Evolutionary conservation across 192 early-diverging fungal species (phyloP).

Genomic region (Coemansia sp.): DNA sequence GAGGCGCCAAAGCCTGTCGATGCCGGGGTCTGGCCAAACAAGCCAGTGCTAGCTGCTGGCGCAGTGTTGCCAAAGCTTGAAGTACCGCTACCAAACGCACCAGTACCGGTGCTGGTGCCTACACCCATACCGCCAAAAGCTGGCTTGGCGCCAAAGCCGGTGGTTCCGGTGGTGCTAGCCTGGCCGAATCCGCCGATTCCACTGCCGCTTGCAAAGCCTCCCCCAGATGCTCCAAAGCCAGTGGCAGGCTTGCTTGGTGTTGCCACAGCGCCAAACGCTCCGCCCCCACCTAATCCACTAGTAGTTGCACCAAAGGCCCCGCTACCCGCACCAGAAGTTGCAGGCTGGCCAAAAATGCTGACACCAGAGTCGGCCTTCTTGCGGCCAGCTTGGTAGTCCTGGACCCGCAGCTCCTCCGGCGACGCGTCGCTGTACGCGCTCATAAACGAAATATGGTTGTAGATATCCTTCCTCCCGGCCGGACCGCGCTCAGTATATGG

Average conservation of each 20-base stretch:
- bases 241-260: conserved; percentile 2
- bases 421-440: conserved; percentile 80
- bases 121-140: conserved; percentile 24
- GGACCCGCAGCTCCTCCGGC: conserved; percentile 84
- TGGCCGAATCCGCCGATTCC: conserved; percentile 15
- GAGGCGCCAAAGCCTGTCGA: conserved; percentile 33
- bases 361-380: conserved; percentile 52
- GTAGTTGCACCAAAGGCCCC: conserved; percentile 26
- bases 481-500: conserved; percentile 56
- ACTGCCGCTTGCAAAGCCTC: conserved; percentile 7
- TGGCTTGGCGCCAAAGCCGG: conserved; percentile 15
- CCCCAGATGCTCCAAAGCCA: conserved; percentile 6
- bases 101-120: not conserved
- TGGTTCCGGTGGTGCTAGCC: conserved; percentile 2
- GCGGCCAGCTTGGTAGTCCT: conserved; percentile 85
- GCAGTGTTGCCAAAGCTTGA: conserved; percentile 19
- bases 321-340: conserved; percentile 16
- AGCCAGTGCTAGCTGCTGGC: conserved; percentile 2
- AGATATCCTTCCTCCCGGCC: conserved; percentile 60
- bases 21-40: conserved; percentile 29
- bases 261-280: conserved; percentile 2
- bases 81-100: not conserved
- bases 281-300: conserved; percentile 2
- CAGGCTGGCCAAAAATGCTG: conserved; percentile 43
- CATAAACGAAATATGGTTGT: conserved; percentile 80